These are phyloP conservation scores for Phytophthora hybrid DNA, from an alignment of 352 stramenopile genomes.

Conservation along the genomic window DNA sequence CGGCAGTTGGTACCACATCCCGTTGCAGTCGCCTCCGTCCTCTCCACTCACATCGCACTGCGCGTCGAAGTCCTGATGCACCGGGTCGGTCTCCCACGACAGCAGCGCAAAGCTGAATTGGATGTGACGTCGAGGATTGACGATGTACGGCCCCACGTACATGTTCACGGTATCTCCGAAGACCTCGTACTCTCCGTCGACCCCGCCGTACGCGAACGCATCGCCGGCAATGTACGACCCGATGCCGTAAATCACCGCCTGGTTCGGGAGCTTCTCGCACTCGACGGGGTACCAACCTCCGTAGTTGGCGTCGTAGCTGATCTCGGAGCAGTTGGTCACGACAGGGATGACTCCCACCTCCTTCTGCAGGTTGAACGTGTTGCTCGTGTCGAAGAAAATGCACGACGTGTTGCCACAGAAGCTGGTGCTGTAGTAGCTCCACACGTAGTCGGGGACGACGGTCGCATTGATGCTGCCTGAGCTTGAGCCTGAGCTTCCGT, in stretches of 20 bases:
- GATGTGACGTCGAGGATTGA: slow-evolving; percentile 45
- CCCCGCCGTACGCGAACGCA: slow-evolving; percentile 32
- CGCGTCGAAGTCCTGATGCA: slow-evolving; percentile 44
- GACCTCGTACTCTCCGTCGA: slow-evolving; percentile 26
- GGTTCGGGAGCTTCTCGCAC: slow-evolving; percentile 37
- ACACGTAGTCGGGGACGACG: slow-evolving; percentile 34
- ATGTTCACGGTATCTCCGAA: slow-evolving; percentile 18
- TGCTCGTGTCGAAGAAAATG: slow-evolving; percentile 45
- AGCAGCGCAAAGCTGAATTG: slow-evolving; percentile 56
- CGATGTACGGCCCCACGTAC: slow-evolving; percentile 44
- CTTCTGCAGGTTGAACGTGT: slow-evolving; percentile 44
- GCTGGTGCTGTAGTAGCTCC: slow-evolving; percentile 31
- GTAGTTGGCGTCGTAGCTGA: slow-evolving; percentile 56
- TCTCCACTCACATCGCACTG: slow-evolving; percentile 39
- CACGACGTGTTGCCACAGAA: slow-evolving; percentile 49
- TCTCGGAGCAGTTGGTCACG: slow-evolving; percentile 36
- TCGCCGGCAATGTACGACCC: slow-evolving; percentile 57
- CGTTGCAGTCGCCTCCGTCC: slow-evolving; percentile 35
- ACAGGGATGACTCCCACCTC: slow-evolving; percentile 46
- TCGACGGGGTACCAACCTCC: slow-evolving; percentile 45
- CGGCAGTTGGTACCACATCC: slow-evolving; percentile 54
- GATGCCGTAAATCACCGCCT: slow-evolving; percentile 50
- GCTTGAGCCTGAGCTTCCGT: slow-evolving; percentile 2
- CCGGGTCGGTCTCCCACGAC: slow-evolving; percentile 41
- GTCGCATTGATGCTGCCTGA: slow-evolving; percentile 14